Base-by-base conservation (phyloP, 1,284 basidiomycete genomes). In the Tremellales sp. region DNA sequence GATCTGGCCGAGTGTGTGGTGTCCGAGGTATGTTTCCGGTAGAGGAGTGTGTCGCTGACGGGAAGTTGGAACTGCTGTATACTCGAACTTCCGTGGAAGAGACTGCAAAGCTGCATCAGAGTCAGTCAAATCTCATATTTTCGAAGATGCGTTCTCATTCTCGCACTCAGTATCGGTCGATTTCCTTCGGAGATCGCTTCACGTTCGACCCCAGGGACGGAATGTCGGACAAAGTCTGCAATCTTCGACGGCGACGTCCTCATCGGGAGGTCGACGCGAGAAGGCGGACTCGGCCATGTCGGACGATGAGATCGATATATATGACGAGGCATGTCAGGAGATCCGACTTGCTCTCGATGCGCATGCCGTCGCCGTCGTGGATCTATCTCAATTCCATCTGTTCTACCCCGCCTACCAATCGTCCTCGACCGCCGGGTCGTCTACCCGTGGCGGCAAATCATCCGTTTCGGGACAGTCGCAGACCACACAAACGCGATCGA, bases 401-500 rank as follows among this genome's bases (percentile, higher is more conserved):
- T 70, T 70, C 38, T 70, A 63, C 35, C 67, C 67, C 1, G 53
- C 61, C 3, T 70, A 58, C 34, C 63, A 61, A 19, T 56, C 50
- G 32, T 56, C 57, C 4, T 57, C 58, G 0, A 49, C 45, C 1
- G 61, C 50, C 6, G 55, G 51, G 1, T 43, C 47, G 8, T 54
- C 54, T 1, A n/a, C n/a, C n/a, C n/a, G n/a, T n/a, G n/a, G n/a
- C n/a, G n/a, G n/a, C n/a, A n/a, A n/a, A n/a, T n/a, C n/a, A n/a
- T n/a, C n/a, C n/a, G n/a, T n/a, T n/a, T n/a, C n/a, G n/a, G n/a
- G n/a, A n/a, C n/a, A n/a, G n/a, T n/a, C n/a, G n/a, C n/a, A n/a
- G n/a, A n/a, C n/a, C n/a, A n/a, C n/a, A n/a, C n/a, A n/a, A n/a
- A n/a, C n/a, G n/a, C n/a, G n/a, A n/a, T n/a, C n/a, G n/a, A n/a